These are phyloP conservation scores for Verticillium isaacii DNA, from an alignment of 2,329 filamentous ascomycete genomes.

Conservation along the genomic window DNA sequence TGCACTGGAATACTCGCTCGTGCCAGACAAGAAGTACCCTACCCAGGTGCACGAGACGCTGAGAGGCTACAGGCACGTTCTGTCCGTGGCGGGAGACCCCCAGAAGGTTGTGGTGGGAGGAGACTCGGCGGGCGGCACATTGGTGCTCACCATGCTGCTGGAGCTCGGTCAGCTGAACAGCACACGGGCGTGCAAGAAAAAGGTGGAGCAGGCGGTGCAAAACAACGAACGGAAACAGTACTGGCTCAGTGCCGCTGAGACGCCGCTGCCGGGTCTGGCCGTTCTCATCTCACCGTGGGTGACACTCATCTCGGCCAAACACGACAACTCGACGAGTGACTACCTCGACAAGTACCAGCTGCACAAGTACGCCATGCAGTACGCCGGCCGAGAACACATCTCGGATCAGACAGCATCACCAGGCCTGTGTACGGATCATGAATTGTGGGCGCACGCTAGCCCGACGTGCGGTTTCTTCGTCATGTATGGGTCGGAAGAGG, in stretches of 20 bases:
- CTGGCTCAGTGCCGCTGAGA: slow-evolving; percentile 8
- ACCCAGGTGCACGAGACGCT: slow-evolving; percentile 67
- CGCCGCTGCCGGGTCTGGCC: slow-evolving; percentile 45
- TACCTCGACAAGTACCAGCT: slow-evolving; percentile 66
- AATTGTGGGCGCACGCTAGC: slow-evolving; percentile 62
- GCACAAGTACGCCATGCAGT: slow-evolving; percentile 66
- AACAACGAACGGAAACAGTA: slow-evolving; percentile 6
- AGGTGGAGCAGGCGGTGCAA: slow-evolving; percentile 2
- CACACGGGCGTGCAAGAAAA: slow-evolving; percentile 6
- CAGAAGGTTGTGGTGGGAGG: slow-evolving; percentile 66
- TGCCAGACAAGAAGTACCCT: slow-evolving; percentile 69
- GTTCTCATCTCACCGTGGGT: slow-evolving; percentile 79
- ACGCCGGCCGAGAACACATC: slow-evolving; percentile 46
- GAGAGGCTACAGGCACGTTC: slow-evolving; percentile 65
- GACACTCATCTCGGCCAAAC: slow-evolving; percentile 62
- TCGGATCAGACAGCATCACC: slow-evolving; percentile 50
- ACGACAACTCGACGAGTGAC: slow-evolving; percentile 67
- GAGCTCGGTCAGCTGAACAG: slow-evolving; percentile 47
- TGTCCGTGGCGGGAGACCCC: slow-evolving; percentile 52
- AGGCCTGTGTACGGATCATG: slow-evolving; percentile 60
- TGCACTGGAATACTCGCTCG: slow-evolving; percentile 74
- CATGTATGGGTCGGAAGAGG: slow-evolving; percentile 71
- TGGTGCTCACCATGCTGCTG: slow-evolving; percentile 69
- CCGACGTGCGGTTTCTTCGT: slow-evolving; percentile 65
- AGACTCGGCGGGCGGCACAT: slow-evolving; percentile 73